These are phyloP conservation scores for Coemansia sp. DNA, from an alignment of 192 early-diverging fungal species.

Conservation along the genomic window DNA sequence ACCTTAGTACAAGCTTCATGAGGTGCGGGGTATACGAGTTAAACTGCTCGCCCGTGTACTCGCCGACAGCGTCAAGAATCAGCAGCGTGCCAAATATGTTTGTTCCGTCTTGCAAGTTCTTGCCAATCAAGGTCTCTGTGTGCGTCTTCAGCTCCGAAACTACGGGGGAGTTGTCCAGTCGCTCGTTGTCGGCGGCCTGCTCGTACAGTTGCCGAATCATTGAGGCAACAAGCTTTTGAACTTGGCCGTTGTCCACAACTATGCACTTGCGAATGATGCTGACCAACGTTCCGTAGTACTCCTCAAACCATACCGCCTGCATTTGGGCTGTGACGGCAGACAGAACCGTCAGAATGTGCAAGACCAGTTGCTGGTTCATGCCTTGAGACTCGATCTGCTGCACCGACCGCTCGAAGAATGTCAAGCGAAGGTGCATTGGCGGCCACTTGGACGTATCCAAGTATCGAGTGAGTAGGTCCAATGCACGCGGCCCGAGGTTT, in stretches of 20 bases:
- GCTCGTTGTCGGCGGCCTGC: constrained; percentile 51
- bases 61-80: constrained; percentile 65
- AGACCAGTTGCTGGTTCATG: constrained; percentile 54
- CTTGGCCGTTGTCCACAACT: constrained; percentile 69
- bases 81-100: constrained; percentile 69
- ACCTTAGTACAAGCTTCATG: constrained; percentile 80
- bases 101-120: constrained; percentile 63
- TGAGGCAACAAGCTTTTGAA: constrained; percentile 69
- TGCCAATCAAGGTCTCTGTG: constrained; percentile 64
- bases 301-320: constrained; percentile 54
- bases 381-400: constrained; percentile 51
- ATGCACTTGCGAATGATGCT: constrained; percentile 53
- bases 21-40: constrained; percentile 73
- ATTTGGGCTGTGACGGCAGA: constrained; percentile 43
- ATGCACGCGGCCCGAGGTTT: constrained; percentile 39
- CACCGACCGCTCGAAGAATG: constrained; percentile 52
- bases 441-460: constrained; percentile 39
- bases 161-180: constrained; percentile 16
- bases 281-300: constrained; percentile 44
- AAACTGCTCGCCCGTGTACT: constrained; percentile 63
- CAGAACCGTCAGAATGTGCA: constrained; percentile 47
- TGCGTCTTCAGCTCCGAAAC: constrained; percentile 58
- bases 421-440: constrained; percentile 45
- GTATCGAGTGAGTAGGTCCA: constrained; percentile 38
- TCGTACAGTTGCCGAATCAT: constrained; percentile 75